phyloP scores from a whole-genome alignment of 2,329 filamentous ascomycete species.

The Fusarium odoratissimum region DNA sequence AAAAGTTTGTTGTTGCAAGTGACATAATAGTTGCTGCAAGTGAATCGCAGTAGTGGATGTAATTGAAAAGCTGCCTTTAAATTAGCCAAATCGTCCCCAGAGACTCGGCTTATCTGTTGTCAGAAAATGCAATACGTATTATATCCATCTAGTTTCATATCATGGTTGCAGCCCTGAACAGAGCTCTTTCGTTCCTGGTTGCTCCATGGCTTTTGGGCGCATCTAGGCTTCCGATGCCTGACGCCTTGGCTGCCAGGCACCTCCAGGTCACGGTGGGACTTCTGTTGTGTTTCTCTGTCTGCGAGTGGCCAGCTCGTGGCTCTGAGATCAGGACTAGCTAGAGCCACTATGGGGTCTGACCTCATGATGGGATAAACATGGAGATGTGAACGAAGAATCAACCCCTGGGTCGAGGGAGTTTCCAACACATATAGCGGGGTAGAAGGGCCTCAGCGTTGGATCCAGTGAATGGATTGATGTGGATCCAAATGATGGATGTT shows the following conservation, averaged over 20 bases:
- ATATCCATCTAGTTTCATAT: conserved; percentile 5
- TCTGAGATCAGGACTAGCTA: background rate
- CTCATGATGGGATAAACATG: conserved; percentile 8
- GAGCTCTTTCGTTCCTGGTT: conserved; percentile 1
- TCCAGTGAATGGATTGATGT: background rate
- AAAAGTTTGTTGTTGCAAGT: background rate
- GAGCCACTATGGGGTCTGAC: conserved; percentile 18
- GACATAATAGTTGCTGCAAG: background rate
- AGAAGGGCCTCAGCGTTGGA: conserved; percentile 20
- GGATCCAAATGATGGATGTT: background rate
- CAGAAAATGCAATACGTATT: conserved; percentile 3
- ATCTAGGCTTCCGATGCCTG: conserved; percentile 24
- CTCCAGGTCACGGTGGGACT: background rate
- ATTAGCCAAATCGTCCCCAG: background rate
- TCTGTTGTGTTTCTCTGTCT: background rate
- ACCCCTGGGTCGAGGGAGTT: conserved; percentile 23
- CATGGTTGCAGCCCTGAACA: conserved; percentile 5
- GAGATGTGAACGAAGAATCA: conserved; percentile 2
- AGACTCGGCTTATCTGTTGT: background rate
- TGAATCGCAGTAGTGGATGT: background rate
- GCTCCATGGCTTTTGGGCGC: conserved; percentile 15
- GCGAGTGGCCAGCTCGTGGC: conserved; percentile 12
- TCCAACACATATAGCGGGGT: conserved; percentile 15
- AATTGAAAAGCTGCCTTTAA: background rate
- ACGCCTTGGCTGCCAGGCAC: conserved; percentile 17